Base-by-base conservation (phyloP, 331 rosid genomes). In the Malus hybrid region DNA sequence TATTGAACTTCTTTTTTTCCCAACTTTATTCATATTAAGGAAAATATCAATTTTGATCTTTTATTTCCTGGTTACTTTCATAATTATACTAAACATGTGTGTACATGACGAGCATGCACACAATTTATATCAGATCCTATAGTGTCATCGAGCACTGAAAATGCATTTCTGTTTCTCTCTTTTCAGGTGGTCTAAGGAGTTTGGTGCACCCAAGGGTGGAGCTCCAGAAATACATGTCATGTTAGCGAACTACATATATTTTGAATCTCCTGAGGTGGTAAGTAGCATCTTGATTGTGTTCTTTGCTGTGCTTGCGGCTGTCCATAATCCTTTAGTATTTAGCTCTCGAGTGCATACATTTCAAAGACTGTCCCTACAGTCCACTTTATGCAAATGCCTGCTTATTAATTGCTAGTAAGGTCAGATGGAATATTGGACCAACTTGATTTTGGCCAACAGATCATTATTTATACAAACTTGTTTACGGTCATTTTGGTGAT, bases 181-280 rank as follows among this genome's bases (percentile, higher is more conserved):
- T 69, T 71, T 75, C 89, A 95, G 99, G 87, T 95, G 98, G 98
- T 95, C 99, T 66, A 88, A 88, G 7, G 96, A 88, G 75, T 90
- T 82, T 88, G 99, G 97, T 82, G 85, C 84, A 70, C 77, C 73
- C 44, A 82, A 66, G 66, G 31, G 33, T 89, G 99, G 98, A 69
- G 85, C 99, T 81, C 93, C 98, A 44, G 96, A 90, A 62, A 78
- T 92, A 74, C 97, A 95, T 83, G 83, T 83, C 73, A 89, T 95
- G 96, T 83, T 95, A 55, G 98, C 96, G 27, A 90, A 91, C 55
- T 92, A 95, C 79, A 81, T 95, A 48, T 95, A 88, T 87, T 90
- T 93, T 62, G 97, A 90, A 81, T 88, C 93, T 70, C 94, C 99
- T 34, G 99, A 95, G 79, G 93, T 85, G 98, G 97, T 95, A 88